These are phyloP conservation scores for Perkinsus olseni DNA, from an alignment of 169 alveolate genomes.

Conservation along the genomic window DNA sequence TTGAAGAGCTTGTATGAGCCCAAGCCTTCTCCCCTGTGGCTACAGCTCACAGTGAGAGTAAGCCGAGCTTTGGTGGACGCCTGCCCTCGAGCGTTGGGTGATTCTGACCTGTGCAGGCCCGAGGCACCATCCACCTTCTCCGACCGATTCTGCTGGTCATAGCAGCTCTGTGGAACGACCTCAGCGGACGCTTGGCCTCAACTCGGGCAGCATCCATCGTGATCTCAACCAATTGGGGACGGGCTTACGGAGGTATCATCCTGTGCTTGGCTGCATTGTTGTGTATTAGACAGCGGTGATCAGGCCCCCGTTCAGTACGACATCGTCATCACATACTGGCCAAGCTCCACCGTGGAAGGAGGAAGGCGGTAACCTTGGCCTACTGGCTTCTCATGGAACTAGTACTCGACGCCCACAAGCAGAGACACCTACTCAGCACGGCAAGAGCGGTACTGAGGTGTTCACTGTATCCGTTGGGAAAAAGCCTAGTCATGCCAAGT, in stretches of 20 bases:
- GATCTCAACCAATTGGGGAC: not conserved
- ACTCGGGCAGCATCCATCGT: not conserved
- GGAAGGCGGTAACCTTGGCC: not conserved
- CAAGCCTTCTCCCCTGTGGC: not conserved
- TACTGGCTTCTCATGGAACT: not conserved
- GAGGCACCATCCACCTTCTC: not conserved
- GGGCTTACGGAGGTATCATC: not conserved
- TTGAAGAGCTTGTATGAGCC: not conserved
- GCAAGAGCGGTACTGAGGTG: not conserved
- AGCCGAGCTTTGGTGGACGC: not conserved
- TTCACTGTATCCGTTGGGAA: not conserved
- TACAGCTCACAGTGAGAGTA: not conserved
- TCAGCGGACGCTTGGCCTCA: not conserved
- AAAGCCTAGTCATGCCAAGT: not conserved
- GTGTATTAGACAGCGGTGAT: not conserved
- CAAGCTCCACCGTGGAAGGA: not conserved
- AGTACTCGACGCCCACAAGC: not conserved
- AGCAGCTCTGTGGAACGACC: not conserved
- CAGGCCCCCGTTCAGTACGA: not conserved
- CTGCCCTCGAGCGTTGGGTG: too few species aligned
- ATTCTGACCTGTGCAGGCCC: not conserved
- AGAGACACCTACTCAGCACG: not conserved
- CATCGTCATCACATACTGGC: not conserved
- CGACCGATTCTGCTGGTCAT: not conserved
- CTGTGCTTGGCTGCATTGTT: not conserved